Percentiles rank a stretch among this genome's conserved stretches.
phyloP scores from a whole-genome alignment of 345 rosid genomes.

The Heritiera fomes region DNA sequence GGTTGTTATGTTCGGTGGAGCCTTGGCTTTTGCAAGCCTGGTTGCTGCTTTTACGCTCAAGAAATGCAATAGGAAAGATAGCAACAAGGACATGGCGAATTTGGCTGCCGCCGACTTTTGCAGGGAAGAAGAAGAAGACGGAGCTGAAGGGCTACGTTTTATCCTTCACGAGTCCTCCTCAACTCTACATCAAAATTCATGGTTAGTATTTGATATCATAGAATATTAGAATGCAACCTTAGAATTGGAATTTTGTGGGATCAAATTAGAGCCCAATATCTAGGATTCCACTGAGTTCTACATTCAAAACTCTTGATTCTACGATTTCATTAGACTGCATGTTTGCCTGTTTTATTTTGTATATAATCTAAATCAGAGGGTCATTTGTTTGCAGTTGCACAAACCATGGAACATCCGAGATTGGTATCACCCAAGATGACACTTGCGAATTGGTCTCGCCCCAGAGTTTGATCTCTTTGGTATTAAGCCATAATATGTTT shows the following conservation, averaged over 20 bases:
- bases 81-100: neutral
- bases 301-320: neutral
- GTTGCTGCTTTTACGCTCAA: conserved; percentile 36
- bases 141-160: conserved; percentile 21
- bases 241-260: neutral
- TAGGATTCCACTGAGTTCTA: neutral
- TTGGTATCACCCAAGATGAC: conserved; percentile 16
- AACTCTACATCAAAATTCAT: conserved; percentile 19
- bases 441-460: conserved; percentile 15
- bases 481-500: neutral
- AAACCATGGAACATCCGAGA: conserved; percentile 24
- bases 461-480: conserved; percentile 19
- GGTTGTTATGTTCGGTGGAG: conserved; percentile 46
- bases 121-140: conserved; percentile 9
- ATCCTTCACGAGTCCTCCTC: conserved; percentile 25
- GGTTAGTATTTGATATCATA: conserved; percentile 24
- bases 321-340: neutral
- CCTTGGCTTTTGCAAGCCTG: conserved; percentile 45
- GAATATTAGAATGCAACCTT: neutral
- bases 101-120: neutral
- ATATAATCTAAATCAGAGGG: neutral
- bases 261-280: neutral
- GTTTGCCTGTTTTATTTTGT: neutral
- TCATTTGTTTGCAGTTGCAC: conserved; percentile 32
- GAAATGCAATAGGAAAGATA: conserved; percentile 24